Percentiles rank a stretch among this genome's conserved stretches.
Conservation (phyloP, 495 filamentous ascomycete species). For the Talaromyces adpressus region DNA sequence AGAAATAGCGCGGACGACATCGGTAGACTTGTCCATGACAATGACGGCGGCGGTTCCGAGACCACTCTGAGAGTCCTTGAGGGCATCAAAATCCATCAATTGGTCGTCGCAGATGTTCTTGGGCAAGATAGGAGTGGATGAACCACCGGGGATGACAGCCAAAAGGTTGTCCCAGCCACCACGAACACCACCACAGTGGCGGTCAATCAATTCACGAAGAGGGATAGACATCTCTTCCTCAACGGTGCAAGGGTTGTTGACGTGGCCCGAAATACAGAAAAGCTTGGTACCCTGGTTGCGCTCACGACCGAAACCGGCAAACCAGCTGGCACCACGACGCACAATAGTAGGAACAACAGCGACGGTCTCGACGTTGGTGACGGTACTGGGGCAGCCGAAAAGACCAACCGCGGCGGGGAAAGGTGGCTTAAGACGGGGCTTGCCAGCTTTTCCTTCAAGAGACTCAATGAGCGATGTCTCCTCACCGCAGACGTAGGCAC, state of each 20-base stretch:
- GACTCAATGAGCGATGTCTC: conserved; percentile 98
- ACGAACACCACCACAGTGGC: conserved; percentile 91
- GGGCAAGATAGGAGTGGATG: conserved; percentile 91
- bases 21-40: conserved; percentile 96
- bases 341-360: conserved; percentile 95
- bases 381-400: conserved; percentile 95
- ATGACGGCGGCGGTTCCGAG: conserved; percentile 97
- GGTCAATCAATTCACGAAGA: conserved; percentile 89
- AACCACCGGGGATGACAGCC: conserved; percentile 92
- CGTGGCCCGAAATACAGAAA: conserved; percentile 96
- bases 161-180: conserved; percentile 97
- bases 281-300: conserved; percentile 95
- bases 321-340: conserved; percentile 87
- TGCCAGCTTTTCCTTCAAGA: conserved; percentile 95
- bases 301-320: conserved; percentile 86
- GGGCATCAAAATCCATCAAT: conserved; percentile 97
- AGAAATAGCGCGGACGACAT: conserved; percentile 89
- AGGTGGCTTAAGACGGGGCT: conserved; percentile 95
- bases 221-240: conserved; percentile 99
- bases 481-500: conserved; percentile 96
- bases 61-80: conserved; percentile 96
- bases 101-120: conserved; percentile 83
- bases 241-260: conserved; percentile 96
- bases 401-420: conserved; percentile 96
- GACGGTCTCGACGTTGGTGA: conserved; percentile 96